Conservation (phyloP, 352 stramenopile species). For the Blastocystis sp. region DNA sequence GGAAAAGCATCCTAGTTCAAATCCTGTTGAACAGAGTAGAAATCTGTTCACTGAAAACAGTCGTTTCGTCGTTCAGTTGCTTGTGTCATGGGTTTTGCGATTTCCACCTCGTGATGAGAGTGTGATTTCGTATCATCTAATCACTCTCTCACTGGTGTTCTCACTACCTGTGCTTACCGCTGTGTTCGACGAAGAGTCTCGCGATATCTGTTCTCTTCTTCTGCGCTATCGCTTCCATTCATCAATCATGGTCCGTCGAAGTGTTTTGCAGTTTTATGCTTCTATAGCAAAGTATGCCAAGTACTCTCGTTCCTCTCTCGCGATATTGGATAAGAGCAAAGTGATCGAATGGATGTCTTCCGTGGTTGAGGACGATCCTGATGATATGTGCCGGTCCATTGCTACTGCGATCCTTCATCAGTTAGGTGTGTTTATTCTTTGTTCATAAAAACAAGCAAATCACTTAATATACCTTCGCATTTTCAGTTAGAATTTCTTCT, state of each 20-base stretch:
- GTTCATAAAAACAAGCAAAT: background rate
- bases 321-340: background rate
- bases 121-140: background rate
- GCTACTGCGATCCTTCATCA: background rate
- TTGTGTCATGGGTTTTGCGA: slow-evolving; percentile 1
- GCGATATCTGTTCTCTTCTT: background rate
- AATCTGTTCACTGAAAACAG: background rate
- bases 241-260: background rate
- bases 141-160: background rate
- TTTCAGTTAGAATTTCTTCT: slow-evolving; percentile 36
- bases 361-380: background rate
- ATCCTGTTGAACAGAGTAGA: background rate
- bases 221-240: slow-evolving; percentile 19
- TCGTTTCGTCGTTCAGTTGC: background rate
- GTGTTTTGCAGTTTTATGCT: background rate
- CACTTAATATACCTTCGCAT: background rate
- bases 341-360: slow-evolving; percentile 7
- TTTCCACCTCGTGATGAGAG: slow-evolving; percentile 10
- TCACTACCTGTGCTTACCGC: background rate
- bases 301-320: background rate
- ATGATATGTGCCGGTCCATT: background rate
- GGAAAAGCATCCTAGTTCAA: background rate
- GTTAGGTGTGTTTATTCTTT: background rate
- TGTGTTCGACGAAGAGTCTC: background rate
- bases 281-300: background rate